phyloP scores from a whole-genome alignment of 1,284 basidiomycete species.

The Moniliophthora roreri region DNA sequence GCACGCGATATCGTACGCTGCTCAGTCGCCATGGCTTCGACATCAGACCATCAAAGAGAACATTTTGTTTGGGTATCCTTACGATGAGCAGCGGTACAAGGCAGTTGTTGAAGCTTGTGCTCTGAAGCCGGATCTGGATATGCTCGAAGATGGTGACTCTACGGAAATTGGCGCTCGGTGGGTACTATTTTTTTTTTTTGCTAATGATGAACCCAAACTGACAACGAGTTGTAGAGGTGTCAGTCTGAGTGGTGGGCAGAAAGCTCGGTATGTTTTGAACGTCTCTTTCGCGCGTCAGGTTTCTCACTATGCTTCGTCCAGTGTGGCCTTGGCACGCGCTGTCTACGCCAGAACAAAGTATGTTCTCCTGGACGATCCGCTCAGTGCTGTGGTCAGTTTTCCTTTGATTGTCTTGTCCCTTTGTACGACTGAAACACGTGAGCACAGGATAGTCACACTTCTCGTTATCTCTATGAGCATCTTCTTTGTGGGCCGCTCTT shows the following conservation, averaged over 20 bases:
- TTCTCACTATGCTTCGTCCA: slow-evolving; percentile 18
- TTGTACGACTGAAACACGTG: neutral
- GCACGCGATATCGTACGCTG: slow-evolving; percentile 79
- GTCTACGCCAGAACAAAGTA: slow-evolving; percentile 18
- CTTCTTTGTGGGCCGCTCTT: slow-evolving; percentile 65
- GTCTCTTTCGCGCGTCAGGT: slow-evolving; percentile 19
- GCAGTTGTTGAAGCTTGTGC: slow-evolving; percentile 59
- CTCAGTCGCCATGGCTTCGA: slow-evolving; percentile 85
- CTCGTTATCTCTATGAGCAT: slow-evolving; percentile 65
- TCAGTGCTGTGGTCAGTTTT: slow-evolving; percentile 16
- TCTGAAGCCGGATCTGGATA: slow-evolving; percentile 59
- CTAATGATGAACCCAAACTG: neutral
- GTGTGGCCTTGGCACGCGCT: slow-evolving; percentile 48
- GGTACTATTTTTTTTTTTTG: slow-evolving; percentile 12
- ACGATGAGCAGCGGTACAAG: slow-evolving; percentile 52
- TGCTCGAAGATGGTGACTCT: slow-evolving; percentile 60
- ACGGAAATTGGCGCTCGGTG: slow-evolving; percentile 35
- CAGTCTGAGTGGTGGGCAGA: slow-evolving; percentile 36
- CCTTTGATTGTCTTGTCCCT: neutral
- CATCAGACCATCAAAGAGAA: slow-evolving; percentile 54
- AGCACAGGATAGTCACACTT: slow-evolving; percentile 70
- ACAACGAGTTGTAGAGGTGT: slow-evolving; percentile 9
- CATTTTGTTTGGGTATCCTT: slow-evolving; percentile 58
- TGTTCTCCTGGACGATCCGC: slow-evolving; percentile 17
- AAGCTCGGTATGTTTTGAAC: slow-evolving; percentile 26